phyloP scores from a whole-genome alignment of 495 filamentous ascomycete genomes.

The Penicillium maclennaniae region DNA sequence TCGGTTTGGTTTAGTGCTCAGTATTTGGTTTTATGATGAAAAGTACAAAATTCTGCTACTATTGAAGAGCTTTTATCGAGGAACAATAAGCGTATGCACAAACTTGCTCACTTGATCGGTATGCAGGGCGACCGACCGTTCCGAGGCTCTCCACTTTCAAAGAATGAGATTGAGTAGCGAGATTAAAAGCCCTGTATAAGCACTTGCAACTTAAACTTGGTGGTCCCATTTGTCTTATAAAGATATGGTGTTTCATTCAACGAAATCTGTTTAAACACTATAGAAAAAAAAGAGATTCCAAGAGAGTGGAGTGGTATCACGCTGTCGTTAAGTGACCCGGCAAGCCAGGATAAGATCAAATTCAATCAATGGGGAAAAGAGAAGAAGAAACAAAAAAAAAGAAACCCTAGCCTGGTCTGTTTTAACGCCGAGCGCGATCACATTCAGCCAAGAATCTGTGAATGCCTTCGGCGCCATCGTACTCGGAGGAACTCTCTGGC shows the following conservation, averaged over 20 bases:
- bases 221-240: too few relatives aligned
- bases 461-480: constrained; percentile 81
- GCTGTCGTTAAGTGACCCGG: constrained; percentile 15
- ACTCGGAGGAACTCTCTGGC: constrained; percentile 50
- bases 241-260: neutral
- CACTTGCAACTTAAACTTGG: too few relatives aligned
- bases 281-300: constrained; percentile 5
- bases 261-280: neutral
- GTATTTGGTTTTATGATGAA: too few relatives aligned
- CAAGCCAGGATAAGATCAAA: constrained; percentile 8
- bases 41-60: too few relatives aligned
- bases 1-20: too few relatives aligned
- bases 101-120: too few relatives aligned
- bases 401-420: neutral
- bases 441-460: constrained; percentile 85
- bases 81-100: too few relatives aligned
- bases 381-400: constrained; percentile 2
- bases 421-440: constrained; percentile 51
- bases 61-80: too few relatives aligned
- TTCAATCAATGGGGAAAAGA: constrained; percentile 1
- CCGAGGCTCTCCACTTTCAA: too few relatives aligned
- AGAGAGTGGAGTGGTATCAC: constrained; percentile 30
- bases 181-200: too few relatives aligned
- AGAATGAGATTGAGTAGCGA: too few relatives aligned
- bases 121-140: too few relatives aligned